Percentiles rank a stretch among this genome's conserved stretches.
These are phyloP conservation scores for Salicornia ramosissima DNA, from an alignment of 148 eudicot species.

Conservation along the genomic window DNA sequence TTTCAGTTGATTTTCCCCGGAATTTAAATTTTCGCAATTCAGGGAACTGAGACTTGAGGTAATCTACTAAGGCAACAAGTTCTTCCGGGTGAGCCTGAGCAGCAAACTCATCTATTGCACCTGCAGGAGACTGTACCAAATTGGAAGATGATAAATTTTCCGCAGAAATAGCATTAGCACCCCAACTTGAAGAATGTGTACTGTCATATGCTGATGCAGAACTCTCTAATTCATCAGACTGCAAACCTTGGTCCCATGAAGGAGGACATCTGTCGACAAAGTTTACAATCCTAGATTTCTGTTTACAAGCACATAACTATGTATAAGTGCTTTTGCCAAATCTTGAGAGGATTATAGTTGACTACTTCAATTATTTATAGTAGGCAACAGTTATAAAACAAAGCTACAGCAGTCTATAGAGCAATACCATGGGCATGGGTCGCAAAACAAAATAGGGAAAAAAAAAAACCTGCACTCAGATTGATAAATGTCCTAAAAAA, in stretches of 20 bases:
- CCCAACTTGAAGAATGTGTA: slow-evolving; percentile 26
- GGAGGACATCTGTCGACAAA: slow-evolving; percentile 67
- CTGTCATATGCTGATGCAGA: slow-evolving; percentile 13
- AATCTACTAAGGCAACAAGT: slow-evolving; percentile 60
- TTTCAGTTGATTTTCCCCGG: slow-evolving; percentile 32
- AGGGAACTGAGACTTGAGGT: slow-evolving; percentile 54
- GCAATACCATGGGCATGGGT: not conserved
- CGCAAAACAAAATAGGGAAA: too few relatives aligned
- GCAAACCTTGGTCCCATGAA: slow-evolving; percentile 66
- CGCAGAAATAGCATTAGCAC: slow-evolving; percentile 24
- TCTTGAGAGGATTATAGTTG: not conserved
- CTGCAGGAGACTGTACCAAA: slow-evolving; percentile 48
- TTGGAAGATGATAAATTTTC: slow-evolving; percentile 38
- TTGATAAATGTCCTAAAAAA: too few relatives aligned
- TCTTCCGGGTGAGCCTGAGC: slow-evolving; percentile 55
- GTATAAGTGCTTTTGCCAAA: slow-evolving; percentile 12
- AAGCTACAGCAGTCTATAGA: not conserved
- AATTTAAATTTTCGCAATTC: slow-evolving; percentile 40
- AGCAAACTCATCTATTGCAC: slow-evolving; percentile 64
- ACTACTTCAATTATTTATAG: not conserved
- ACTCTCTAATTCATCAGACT: slow-evolving; percentile 36
- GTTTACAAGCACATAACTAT: slow-evolving; percentile 16
- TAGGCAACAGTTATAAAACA: not conserved
- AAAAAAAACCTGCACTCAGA: too few relatives aligned
- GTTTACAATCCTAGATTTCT: slow-evolving; percentile 93